Percentiles rank a stretch among this genome's conserved stretches.
Conservation (phyloP, 1,139 yeast genomes). For the Blastobotrys capitulatus region DNA sequence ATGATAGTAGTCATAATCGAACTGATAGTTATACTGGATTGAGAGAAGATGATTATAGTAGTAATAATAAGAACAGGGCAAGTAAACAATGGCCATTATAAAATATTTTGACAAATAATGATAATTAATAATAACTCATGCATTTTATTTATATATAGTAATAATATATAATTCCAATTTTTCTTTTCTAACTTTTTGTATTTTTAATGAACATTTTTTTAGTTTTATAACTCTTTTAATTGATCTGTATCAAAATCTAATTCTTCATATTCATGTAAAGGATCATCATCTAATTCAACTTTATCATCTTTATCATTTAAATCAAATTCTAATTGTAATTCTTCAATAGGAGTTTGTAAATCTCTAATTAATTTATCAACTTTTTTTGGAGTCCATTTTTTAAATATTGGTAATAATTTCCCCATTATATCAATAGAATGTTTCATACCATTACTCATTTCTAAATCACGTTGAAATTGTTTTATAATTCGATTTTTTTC, state of each 20-base stretch:
- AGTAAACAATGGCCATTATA: conserved; percentile 8
- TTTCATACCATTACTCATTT: neutral
- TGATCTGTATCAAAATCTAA: neutral
- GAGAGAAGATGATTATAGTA: neutral
- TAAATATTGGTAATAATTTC: conserved; percentile 5
- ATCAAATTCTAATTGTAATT: neutral
- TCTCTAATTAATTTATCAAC: conserved; percentile 2
- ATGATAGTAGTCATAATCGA: neutral
- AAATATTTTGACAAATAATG: neutral
- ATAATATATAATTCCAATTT: no score
- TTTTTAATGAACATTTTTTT: no score
- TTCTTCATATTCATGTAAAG: neutral
- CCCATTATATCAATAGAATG: neutral
- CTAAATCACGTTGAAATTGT: conserved; percentile 13
- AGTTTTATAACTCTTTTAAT: neutral
- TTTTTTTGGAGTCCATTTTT: conserved; percentile 6
- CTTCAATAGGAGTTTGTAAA: conserved; percentile 10
- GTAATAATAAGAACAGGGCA: neutral
- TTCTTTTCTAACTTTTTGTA: no score
- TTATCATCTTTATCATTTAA: neutral
- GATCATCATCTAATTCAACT: conserved; percentile 4
- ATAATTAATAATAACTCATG: neutral
- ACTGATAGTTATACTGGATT: conserved; percentile 9
- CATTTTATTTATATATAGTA: neutral
- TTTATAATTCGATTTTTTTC: conserved; percentile 18